Evolutionary conservation across 306 rosid genomes (phyloP).

Genomic region (Gynostemma pentaphyllum): DNA sequence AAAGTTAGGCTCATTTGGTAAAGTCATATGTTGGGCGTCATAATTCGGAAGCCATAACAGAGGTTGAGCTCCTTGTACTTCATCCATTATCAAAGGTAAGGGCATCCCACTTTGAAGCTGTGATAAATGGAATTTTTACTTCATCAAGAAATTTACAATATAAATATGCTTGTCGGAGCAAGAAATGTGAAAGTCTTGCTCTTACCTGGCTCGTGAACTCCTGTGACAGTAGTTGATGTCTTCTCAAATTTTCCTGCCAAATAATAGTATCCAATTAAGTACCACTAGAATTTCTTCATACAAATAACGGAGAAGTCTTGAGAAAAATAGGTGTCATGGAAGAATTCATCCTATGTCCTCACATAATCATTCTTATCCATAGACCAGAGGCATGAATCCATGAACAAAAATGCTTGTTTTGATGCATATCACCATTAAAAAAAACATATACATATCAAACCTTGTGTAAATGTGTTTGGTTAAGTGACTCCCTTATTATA

Average conservation of each 20-base stretch:
- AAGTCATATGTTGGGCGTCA: conserved; percentile 34
- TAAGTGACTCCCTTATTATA: conserved; percentile 57
- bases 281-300: not conserved
- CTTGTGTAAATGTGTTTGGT: conserved; percentile 55
- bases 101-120: conserved; percentile 68
- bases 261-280: not conserved
- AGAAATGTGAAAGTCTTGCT: not conserved
- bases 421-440: not conserved
- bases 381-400: conserved; percentile 6
- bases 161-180: not conserved
- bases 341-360: not conserved
- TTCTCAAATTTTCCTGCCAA: conserved; percentile 57
- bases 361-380: not conserved
- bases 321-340: not conserved
- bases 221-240: conserved; percentile 58
- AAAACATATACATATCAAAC: conserved; percentile 19
- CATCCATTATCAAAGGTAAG: conserved; percentile 52
- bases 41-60: conserved; percentile 47
- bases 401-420: not conserved
- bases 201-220: conserved; percentile 74
- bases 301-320: not conserved
- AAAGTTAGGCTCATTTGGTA: conserved; percentile 58
- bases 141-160: not conserved
- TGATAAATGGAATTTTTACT: conserved; percentile 9
- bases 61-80: conserved; percentile 54